Evolutionary conservation across 768 basidiomycete species (phyloP), one percentile per base, ranked within the genome.

Genomic region (Mycena sanguinolenta): DNA sequence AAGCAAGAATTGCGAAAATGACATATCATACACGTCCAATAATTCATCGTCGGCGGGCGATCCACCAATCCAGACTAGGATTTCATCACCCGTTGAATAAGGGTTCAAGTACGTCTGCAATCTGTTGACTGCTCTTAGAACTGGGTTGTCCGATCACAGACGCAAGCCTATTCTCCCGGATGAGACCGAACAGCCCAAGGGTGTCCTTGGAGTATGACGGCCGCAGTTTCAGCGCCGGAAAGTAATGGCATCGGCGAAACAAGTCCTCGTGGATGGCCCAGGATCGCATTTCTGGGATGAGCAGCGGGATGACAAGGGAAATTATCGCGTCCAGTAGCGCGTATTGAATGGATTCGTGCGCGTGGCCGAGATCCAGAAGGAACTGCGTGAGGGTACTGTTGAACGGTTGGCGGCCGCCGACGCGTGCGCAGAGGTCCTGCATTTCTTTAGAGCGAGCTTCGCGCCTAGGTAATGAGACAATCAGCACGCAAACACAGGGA

Each of bases 261-360:
- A 72, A 16, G 50, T 68, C 71, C 13, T 65, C 65, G 36, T 59
- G 38, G 9, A 71, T 59, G 4, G 58, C 57, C 59, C 44, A 42
- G n/a, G 46, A 27, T 16, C 59, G 42, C 44, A 67, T 36, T 19
- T 63, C 44, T 3, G 46, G 61, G 13, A 49, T 34, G 59, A 67
- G 65, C 17, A 67, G 38, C 9, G 63, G 62, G 7, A 64, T 39
- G 57, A 72, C 21, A 34, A 68, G 23, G 13, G 49, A 21, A 25
- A 68, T 53, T 23, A 68, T 58, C 3, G 62, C 71, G 50, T 72
- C 71, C 13, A 58, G 4, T 2, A 72, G 32, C 19, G 71, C 71
- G 21, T 61, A 13, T 46, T 52, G 58, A 53, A 23, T 39, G 19
- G 0, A 4, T 4, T 25, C 13, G 14, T 70, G 53, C 17, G 38